Evolutionary conservation across 768 basidiomycete species (phyloP).

Genomic region (Termitomyces sp.): DNA sequence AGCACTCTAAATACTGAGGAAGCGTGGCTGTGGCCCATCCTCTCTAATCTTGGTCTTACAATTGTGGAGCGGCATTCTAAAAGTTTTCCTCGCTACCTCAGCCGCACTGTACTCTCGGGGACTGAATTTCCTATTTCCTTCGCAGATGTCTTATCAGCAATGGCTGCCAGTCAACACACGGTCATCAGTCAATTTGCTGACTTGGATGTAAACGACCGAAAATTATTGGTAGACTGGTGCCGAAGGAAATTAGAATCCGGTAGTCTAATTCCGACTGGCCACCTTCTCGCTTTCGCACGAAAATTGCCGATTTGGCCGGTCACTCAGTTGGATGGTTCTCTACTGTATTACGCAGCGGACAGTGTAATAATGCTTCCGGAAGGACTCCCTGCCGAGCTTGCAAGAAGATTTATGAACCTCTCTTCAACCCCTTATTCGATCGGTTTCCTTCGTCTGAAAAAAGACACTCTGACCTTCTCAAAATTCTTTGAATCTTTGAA

Average conservation of each 20-base stretch:
- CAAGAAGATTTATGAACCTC: conserved; percentile 1
- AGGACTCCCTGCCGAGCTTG: conserved; percentile 9
- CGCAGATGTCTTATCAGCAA: conserved; percentile 16
- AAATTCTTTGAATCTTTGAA: not conserved
- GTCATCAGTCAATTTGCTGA: conserved; percentile 8
- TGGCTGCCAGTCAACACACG: not conserved
- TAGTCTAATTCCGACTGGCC: conserved; percentile 6
- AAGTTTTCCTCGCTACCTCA: conserved; percentile 16
- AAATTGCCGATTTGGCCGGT: conserved; percentile 27
- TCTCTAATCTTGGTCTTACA: conserved; percentile 21
- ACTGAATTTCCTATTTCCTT: conserved; percentile 11
- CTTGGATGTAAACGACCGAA: conserved; percentile 11
- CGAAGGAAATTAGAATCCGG: conserved; percentile 10
- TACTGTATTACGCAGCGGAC: conserved; percentile 10
- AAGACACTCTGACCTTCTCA: not conserved
- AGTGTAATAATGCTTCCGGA: conserved; percentile 20
- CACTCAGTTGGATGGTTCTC: conserved; percentile 21
- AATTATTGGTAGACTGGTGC: conserved; percentile 29
- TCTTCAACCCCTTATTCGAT: not conserved
- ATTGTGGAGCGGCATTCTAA: conserved; percentile 17
- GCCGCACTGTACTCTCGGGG: conserved; percentile 10
- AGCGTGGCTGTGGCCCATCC: conserved; percentile 12
- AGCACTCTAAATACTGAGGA: conserved; percentile 8
- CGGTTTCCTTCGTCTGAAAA: not conserved
- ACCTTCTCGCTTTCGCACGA: conserved; percentile 15